Percentiles rank a stretch among this genome's conserved stretches.
These are phyloP conservation scores for Echinochloa phyllopogon DNA, from an alignment of 176 grass and related monocot genomes.

Conservation along the genomic window DNA sequence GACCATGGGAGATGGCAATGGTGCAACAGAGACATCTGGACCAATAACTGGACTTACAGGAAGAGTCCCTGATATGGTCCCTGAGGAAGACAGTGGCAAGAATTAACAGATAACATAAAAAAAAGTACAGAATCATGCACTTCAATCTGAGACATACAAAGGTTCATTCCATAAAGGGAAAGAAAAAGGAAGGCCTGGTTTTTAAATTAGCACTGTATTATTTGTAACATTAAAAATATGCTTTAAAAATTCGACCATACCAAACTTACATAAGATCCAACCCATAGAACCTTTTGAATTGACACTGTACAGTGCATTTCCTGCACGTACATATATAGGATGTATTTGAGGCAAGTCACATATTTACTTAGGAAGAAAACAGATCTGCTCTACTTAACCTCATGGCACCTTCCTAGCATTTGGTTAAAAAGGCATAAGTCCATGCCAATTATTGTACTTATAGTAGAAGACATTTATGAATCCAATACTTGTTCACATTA, in stretches of 20 bases:
- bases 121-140: background rate
- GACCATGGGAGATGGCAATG: slow-evolving; percentile 47
- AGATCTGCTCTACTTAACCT: background rate
- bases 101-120: background rate
- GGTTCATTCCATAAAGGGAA: background rate
- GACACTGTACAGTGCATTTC: background rate
- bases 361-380: background rate
- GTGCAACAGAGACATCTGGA: slow-evolving; percentile 40
- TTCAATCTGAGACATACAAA: slow-evolving; percentile 5
- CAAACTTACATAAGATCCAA: slow-evolving; percentile 10
- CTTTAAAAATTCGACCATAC: background rate
- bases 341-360: background rate
- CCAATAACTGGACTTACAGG: slow-evolving; percentile 27
- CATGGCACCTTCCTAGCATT: slow-evolving; percentile 20
- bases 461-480: slow-evolving; percentile 1
- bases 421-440: background rate
- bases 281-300: background rate
- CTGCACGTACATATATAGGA: background rate
- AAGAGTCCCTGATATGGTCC: slow-evolving; percentile 49
- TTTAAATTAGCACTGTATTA: background rate
- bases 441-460: background rate
- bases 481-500: background rate
- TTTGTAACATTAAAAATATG: background rate
- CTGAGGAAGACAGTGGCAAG: slow-evolving; percentile 25
- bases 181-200: background rate